Base-by-base conservation (phyloP, 257 asterid species). In the Przewalskia tangutica region DNA sequence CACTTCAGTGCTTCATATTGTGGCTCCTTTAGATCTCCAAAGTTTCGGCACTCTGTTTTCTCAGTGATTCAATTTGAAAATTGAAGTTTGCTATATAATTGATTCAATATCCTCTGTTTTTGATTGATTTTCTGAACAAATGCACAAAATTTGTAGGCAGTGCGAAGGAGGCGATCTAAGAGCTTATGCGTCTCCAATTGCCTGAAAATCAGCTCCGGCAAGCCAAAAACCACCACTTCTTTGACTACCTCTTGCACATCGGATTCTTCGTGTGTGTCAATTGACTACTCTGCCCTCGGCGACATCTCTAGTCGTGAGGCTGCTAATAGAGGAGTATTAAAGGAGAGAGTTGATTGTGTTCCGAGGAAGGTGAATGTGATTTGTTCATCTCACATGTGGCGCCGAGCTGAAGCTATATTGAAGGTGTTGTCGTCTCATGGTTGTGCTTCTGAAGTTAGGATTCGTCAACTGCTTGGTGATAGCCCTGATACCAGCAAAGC, bases 401-500 rank as follows among this genome's bases (percentile, higher is more conserved):
- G 88, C 82, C 89, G 84, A 88, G 97, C 97, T 51, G 90, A 91
- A 58, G 95, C 97, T 77, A 90, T 96, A 80, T 59, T 93, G 83
- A 84, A 82, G 82, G 83, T 96, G 81, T 88, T 96, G 81, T 87
- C 93, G 6, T 85, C 91, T 68, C 85, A 81, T 40, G 97, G 94
- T 79, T 82, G 89, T 79, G 89, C 95, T 82, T 96, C 97, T 75
- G 99, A 96, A 87, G 92, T 94, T 81, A 90, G 77, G 92, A 94
- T 96, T 66, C 97, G 98, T 27, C 86, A 93, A 84, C 75, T 91
- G 85, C 98, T 94, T 0, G 98, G 99, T 48, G 97, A 96, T 85
- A 96, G 97, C 90, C 99, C 98, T 82, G 91, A 97, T 85, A 94
- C 98, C 63, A 96, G 99, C 97, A 96, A 96, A 88, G 99, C 99